phyloP scores from a whole-genome alignment of 495 filamentous ascomycete species.

The Lindgomyces ingoldianus region DNA sequence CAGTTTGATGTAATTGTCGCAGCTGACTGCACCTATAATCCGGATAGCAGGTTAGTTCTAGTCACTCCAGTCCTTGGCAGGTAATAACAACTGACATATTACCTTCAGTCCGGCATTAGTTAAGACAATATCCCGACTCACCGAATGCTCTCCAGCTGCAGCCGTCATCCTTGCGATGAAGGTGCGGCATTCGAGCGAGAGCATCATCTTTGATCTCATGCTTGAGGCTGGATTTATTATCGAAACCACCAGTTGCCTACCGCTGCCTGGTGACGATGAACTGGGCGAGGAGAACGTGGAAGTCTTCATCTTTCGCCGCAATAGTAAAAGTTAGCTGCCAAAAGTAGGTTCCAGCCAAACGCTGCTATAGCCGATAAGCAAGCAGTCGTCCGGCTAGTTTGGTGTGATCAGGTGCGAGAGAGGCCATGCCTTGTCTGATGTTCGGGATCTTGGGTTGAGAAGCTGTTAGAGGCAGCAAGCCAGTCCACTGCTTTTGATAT shows the following conservation, averaged over 20 bases:
- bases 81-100: background rate
- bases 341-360: background rate
- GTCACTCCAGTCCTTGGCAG: background rate
- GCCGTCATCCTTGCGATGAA: conserved; percentile 78
- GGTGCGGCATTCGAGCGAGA: conserved; percentile 79
- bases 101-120: conserved; percentile 66
- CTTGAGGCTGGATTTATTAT: conserved; percentile 55
- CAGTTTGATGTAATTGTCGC: conserved; percentile 72
- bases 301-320: conserved; percentile 41
- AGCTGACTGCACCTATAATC: conserved; percentile 95
- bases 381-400: too few species aligned
- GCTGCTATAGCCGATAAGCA: background rate
- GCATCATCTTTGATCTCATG: conserved; percentile 78
- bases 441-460: too few species aligned
- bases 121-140: conserved; percentile 61
- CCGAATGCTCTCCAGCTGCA: conserved; percentile 51
- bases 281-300: conserved; percentile 59
- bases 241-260: conserved; percentile 51
- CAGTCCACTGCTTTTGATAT: too few species aligned
- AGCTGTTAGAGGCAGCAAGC: too few species aligned
- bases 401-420: too few species aligned
- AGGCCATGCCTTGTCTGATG: too few species aligned
- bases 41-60: conserved; percentile 56
- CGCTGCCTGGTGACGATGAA: conserved; percentile 60
- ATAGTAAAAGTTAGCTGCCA: background rate